phyloP scores from a whole-genome alignment of 805 yeast genomes.

The Candida silvatica region DNA sequence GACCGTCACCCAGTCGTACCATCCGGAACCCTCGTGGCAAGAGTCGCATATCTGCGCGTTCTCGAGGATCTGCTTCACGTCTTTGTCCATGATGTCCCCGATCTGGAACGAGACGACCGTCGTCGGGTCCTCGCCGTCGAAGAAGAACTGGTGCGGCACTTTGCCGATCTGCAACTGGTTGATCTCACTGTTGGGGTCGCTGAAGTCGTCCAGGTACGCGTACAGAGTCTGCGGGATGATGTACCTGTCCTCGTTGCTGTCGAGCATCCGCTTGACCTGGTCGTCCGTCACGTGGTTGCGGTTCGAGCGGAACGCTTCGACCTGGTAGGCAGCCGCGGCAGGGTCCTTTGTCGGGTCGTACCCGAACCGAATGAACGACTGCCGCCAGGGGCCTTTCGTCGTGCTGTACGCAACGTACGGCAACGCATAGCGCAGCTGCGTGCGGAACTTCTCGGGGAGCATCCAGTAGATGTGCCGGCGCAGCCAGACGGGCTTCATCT shows the following conservation, averaged over 20 bases:
- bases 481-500: constrained; percentile 75
- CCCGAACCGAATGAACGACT: constrained; percentile 72
- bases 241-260: constrained; percentile 15
- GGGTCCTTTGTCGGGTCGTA: constrained; percentile 59
- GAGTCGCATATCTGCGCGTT: constrained; percentile 28
- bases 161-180: constrained; percentile 14
- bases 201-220: constrained; percentile 11
- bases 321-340: constrained; percentile 59
- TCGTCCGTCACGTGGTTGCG: constrained; percentile 22
- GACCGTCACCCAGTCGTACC: constrained; percentile 61
- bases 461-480: constrained; percentile 59
- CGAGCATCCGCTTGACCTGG: constrained; percentile 16
- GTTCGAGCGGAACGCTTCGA: constrained; percentile 63
- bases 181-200: constrained; percentile 15
- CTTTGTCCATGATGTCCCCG: constrained; percentile 67
- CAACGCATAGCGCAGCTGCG: constrained; percentile 60
- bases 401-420: constrained; percentile 79
- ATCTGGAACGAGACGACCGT: constrained; percentile 66
- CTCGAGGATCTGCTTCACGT: constrained; percentile 37
- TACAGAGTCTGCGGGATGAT: constrained; percentile 20
- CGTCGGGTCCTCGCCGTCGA: constrained; percentile 68
- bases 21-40: constrained; percentile 65
- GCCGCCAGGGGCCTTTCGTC: constrained; percentile 93
- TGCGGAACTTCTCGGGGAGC: constrained; percentile 36
- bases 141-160: constrained; percentile 43